These are phyloP conservation scores for Fagopyrum esculentum DNA, from an alignment of 148 eudicot species.

Conservation along the genomic window DNA sequence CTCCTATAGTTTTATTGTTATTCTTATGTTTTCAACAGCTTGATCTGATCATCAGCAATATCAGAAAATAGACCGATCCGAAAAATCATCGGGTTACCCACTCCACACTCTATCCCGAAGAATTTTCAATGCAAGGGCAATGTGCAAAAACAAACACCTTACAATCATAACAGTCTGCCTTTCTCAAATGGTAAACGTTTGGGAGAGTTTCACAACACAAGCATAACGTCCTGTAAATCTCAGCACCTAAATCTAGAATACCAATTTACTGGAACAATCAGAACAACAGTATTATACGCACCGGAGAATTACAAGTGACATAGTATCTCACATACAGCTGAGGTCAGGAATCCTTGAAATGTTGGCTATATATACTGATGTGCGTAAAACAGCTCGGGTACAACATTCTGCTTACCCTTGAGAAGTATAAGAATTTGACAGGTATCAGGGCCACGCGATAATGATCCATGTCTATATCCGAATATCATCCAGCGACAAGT, in stretches of 20 bases:
- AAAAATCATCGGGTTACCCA: background rate
- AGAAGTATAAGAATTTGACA: background rate
- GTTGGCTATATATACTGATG: background rate
- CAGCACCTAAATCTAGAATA: background rate
- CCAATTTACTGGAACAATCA: background rate
- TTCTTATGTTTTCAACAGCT: no score
- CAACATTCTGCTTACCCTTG: background rate
- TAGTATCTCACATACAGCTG: background rate
- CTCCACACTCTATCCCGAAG: background rate
- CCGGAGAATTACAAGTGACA: constrained; percentile 6
- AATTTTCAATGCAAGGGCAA: background rate
- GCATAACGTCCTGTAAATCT: background rate
- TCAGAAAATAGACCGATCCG: no score
- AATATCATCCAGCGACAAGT: constrained; percentile 76
- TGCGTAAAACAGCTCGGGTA: background rate
- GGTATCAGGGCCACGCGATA: background rate
- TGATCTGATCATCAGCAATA: no score
- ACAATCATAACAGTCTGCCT: background rate
- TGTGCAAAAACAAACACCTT: background rate
- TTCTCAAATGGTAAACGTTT: background rate
- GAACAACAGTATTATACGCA: background rate
- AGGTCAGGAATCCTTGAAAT: background rate
- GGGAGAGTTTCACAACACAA: background rate
- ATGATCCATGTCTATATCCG: constrained; percentile 24
- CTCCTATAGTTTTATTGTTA: no score